phyloP scores from a whole-genome alignment of 208 protist species.

The Leishmania aethiopica region DNA sequence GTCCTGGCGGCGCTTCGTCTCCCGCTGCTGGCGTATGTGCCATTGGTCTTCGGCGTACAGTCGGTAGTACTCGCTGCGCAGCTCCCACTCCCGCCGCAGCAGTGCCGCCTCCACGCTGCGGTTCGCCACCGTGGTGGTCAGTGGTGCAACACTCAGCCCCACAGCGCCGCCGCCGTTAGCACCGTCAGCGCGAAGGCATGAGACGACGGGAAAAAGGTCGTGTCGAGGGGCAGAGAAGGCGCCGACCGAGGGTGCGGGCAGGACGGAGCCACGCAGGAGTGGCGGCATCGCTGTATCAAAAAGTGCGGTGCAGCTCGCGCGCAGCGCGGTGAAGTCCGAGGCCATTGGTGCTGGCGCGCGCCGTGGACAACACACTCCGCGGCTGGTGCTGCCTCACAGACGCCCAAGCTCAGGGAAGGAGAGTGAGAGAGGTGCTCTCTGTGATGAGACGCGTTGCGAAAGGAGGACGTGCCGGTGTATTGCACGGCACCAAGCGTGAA shows the following conservation, averaged over 20 bases:
- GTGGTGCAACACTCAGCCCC: not conserved
- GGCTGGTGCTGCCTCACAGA: not conserved
- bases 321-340: conserved; percentile 34
- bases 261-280: conserved; percentile 25
- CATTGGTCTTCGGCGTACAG: conserved; percentile 58
- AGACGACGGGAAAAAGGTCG: not conserved
- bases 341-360: conserved; percentile 11
- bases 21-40: conserved; percentile 34
- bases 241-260: not conserved
- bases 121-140: not conserved
- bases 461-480: not conserved
- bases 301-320: conserved; percentile 28
- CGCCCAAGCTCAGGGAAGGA: not conserved
- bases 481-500: not conserved
- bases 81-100: conserved; percentile 65
- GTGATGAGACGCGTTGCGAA: not conserved
- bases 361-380: not conserved
- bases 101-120: conserved; percentile 51
- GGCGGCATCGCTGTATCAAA: conserved; percentile 72
- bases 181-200: conserved; percentile 2
- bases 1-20: conserved; percentile 45
- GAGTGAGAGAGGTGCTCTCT: not conserved
- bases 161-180: not conserved
- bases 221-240: conserved; percentile 13
- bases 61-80: conserved; percentile 66